Evolutionary conservation across 495 filamentous ascomycete species (phyloP).

Genomic region (Chaetomidium leptoderma): DNA sequence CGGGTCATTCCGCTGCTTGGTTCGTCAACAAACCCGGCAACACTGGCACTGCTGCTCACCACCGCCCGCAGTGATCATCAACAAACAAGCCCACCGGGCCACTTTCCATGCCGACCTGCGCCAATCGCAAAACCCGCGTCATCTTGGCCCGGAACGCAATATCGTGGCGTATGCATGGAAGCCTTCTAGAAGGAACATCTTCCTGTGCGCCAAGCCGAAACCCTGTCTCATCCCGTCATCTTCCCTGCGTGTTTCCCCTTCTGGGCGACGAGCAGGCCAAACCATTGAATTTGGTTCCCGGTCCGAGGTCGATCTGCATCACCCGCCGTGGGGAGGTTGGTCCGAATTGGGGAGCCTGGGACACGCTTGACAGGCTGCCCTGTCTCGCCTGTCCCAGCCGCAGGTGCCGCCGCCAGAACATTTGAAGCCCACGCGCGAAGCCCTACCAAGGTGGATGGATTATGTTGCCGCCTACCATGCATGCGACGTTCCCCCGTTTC

Average conservation of each 20-base stretch:
- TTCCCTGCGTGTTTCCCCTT: background rate
- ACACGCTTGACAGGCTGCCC: background rate
- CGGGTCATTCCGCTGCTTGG: no score
- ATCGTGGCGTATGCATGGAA: slow-evolving; percentile 20
- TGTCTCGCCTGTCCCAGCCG: no score
- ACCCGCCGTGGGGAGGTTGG: background rate
- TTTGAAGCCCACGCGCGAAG: slow-evolving; percentile 1
- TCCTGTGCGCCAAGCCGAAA: background rate
- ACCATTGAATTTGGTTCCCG: background rate
- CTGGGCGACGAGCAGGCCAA: background rate
- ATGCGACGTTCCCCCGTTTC: background rate
- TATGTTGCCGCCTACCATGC: background rate
- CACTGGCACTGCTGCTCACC: no score
- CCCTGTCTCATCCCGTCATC: background rate
- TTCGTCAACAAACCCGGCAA: no score
- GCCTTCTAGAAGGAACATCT: slow-evolving; percentile 18
- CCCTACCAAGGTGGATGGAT: background rate
- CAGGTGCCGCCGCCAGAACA: slow-evolving; percentile 7
- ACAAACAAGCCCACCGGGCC: slow-evolving; percentile 8
- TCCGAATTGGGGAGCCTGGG: background rate
- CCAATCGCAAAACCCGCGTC: slow-evolving; percentile 1
- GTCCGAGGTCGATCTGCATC: background rate
- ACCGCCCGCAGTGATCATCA: no score
- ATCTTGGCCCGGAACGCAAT: slow-evolving; percentile 4
- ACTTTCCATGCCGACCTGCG: background rate